A percentile compares a stretch with the other conserved stretches of the same genome.
phyloP scores from a whole-genome alignment of 2,329 filamentous ascomycete species.

The Cyanodermella asteris region DNA sequence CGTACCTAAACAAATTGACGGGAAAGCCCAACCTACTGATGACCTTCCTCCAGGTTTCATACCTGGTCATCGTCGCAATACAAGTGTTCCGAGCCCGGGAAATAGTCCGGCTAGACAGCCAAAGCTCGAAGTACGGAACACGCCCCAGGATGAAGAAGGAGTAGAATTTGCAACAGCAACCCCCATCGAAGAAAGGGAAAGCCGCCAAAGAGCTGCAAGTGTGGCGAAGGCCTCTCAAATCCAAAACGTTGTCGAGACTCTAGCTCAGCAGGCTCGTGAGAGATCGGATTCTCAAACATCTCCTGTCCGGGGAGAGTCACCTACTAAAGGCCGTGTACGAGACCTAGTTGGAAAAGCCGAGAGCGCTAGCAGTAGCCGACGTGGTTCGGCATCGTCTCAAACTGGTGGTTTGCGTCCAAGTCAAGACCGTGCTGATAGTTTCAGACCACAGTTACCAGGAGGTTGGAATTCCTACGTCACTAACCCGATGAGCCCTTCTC shows the following conservation, averaged over 20 bases:
- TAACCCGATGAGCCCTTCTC: too few species aligned
- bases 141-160: slow-evolving; percentile 19
- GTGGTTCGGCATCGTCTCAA: slow-evolving; percentile 22
- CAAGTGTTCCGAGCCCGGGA: slow-evolving; percentile 34
- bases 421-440: slow-evolving; percentile 18
- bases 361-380: slow-evolving; percentile 19
- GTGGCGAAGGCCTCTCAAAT: slow-evolving; percentile 1
- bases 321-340: slow-evolving; percentile 26
- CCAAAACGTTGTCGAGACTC: too few species aligned
- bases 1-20: slow-evolving; percentile 10
- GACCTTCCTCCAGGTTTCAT: slow-evolving; percentile 14
- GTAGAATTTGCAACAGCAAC: slow-evolving; percentile 22
- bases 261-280: slow-evolving; percentile 1
- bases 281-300: too few species aligned
- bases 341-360: slow-evolving; percentile 29
- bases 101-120: slow-evolving; percentile 41
- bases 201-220: too few species aligned
- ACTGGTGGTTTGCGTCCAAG: slow-evolving; percentile 11
- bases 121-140: slow-evolving; percentile 23
- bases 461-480: slow-evolving; percentile 30
- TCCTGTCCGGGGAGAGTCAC: slow-evolving; percentile 19
- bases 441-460: slow-evolving; percentile 29
- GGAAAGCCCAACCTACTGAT: slow-evolving; percentile 11
- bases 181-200: slow-evolving; percentile 10
- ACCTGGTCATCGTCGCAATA: slow-evolving; percentile 32